Evolutionary conservation across 1,139 yeast genomes (phyloP), one percentile per base, ranked within the genome.

Genomic region (Blastobotrys aristatus): DNA sequence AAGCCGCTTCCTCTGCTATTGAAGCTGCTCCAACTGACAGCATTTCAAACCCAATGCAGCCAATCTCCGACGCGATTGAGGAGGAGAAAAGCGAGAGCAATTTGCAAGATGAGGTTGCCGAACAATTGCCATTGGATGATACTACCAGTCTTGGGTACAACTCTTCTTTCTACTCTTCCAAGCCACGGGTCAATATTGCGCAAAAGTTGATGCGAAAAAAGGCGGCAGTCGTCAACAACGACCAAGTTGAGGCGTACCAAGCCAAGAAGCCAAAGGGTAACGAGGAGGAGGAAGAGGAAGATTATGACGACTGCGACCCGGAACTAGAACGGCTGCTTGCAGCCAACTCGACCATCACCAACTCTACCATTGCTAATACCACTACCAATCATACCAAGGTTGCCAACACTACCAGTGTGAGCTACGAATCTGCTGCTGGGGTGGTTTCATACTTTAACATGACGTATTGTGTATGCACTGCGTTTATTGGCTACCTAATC

Each of bases 221-320:
- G n/a, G n/a, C n/a, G n/a, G n/a, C n/a, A n/a, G n/a, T n/a, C n/a
- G n/a, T n/a, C n/a, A n/a, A n/a, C n/a, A n/a, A n/a, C n/a, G n/a
- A n/a, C n/a, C n/a, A n/a, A n/a, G n/a, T n/a, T n/a, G n/a, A n/a
- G n/a, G n/a, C n/a, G n/a, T n/a, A n/a, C n/a, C n/a, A 33, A 6
- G 36, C 8, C 22, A 20, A 33, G 10, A 13, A 18, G 11, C 20
- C 8, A 16, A 20, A 33, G 11, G 36, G 16, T 4, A 13, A 16
- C 18, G 36, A 33, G 21, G 36, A 33, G 6, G 36, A 18, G 24
- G 48, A 34, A 27, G 46, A 45, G 20, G 48, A 45, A 10, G 29
- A 26, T 22, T 43, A 40, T 18, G 39, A 32, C 17, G 46, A 40
- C 20, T 14, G 27, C 32, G 40, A 21, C 18, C 40, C 40, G 10